A percentile compares a stretch with the other conserved stretches of the same genome.
phyloP scores from a whole-genome alignment of 108 stramenopile genomes.

The Fragilariopsis cylindrus region DNA sequence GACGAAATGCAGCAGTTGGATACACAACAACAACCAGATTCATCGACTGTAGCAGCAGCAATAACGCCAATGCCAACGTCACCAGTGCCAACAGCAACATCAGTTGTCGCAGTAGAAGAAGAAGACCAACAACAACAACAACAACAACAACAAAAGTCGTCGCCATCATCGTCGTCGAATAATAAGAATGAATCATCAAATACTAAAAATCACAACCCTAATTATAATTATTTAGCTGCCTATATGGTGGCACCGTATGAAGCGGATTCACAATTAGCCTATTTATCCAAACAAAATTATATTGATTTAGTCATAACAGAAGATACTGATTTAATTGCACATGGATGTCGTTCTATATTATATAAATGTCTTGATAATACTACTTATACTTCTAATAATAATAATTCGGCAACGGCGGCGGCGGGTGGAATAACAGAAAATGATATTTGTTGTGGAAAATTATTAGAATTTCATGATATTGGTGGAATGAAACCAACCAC shows the following conservation, averaged over 20 bases:
- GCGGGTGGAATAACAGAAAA: not conserved
- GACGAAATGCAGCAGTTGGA: not conserved
- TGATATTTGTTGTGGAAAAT: slow-evolving; percentile 17
- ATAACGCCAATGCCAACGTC: slow-evolving; percentile 37
- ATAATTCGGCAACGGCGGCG: not conserved
- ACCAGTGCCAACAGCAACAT: slow-evolving; percentile 6
- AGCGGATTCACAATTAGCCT: slow-evolving; percentile 97
- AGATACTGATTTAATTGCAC: slow-evolving; percentile 93
- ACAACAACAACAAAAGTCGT: too few species aligned
- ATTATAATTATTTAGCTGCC: slow-evolving; percentile 4
- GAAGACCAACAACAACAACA: not conserved
- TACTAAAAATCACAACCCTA: not conserved
- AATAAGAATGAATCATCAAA: slow-evolving; percentile 10
- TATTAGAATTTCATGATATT: slow-evolving; percentile 33
- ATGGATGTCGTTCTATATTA: slow-evolving; percentile 72
- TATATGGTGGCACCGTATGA: slow-evolving; percentile 97
- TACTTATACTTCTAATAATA: slow-evolving; percentile 46
- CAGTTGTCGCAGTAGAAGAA: slow-evolving; percentile 32
- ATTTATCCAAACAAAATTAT: slow-evolving; percentile 52
- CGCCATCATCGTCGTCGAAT: too few species aligned
- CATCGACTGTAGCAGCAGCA: not conserved
- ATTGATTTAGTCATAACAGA: slow-evolving; percentile 95
- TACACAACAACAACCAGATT: not conserved
- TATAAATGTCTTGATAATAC: slow-evolving; percentile 75
- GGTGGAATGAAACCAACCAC: slow-evolving; percentile 5